These are phyloP conservation scores for Taxawa tesnikishii DNA, from an alignment of 2,329 filamentous ascomycete genomes.

Conservation along the genomic window DNA sequence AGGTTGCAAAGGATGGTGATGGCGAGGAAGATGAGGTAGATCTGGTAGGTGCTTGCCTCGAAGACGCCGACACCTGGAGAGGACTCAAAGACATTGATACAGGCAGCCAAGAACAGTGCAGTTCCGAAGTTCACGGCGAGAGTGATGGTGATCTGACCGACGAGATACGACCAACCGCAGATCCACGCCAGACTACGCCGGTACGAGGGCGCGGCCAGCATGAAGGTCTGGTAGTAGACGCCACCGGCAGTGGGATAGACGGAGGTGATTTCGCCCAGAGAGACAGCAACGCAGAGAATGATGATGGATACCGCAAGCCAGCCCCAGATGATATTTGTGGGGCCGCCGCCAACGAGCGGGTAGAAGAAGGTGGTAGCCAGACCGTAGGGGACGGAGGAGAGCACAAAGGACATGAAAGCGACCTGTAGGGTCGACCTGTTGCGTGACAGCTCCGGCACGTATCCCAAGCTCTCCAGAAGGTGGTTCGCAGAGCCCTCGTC, in stretches of 20 bases:
- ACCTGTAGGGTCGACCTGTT: slow-evolving; percentile 57
- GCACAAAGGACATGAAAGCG: slow-evolving; percentile 65
- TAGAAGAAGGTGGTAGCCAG: slow-evolving; percentile 59
- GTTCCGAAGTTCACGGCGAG: slow-evolving; percentile 70
- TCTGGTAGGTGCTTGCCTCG: slow-evolving; percentile 29
- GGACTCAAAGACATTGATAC: slow-evolving; percentile 42
- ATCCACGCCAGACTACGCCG: slow-evolving; percentile 57
- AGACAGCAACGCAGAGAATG: slow-evolving; percentile 58
- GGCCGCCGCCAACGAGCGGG: slow-evolving; percentile 53
- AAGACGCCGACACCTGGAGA: slow-evolving; percentile 34
- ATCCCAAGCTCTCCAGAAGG: slow-evolving; percentile 51
- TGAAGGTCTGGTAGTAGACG: slow-evolving; percentile 70
- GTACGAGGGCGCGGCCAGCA: slow-evolving; percentile 51
- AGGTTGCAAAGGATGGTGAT: slow-evolving; percentile 38
- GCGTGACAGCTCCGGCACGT: slow-evolving; percentile 52
- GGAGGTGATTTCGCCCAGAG: slow-evolving; percentile 62
- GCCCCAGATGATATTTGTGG: slow-evolving; percentile 60
- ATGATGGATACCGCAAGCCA: slow-evolving; percentile 58
- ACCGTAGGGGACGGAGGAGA: slow-evolving; percentile 63
- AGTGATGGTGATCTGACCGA: slow-evolving; percentile 72
- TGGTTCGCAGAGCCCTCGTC: slow-evolving; percentile 42
- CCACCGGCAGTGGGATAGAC: slow-evolving; percentile 50
- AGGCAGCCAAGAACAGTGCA: slow-evolving; percentile 41
- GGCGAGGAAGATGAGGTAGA: slow-evolving; percentile 36
- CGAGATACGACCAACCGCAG: slow-evolving; percentile 63